A percentile compares a stretch with the other conserved stretches of the same genome.
These are phyloP conservation scores for Daldinia sp. DNA, from an alignment of 2,329 filamentous ascomycete species.

Conservation along the genomic window DNA sequence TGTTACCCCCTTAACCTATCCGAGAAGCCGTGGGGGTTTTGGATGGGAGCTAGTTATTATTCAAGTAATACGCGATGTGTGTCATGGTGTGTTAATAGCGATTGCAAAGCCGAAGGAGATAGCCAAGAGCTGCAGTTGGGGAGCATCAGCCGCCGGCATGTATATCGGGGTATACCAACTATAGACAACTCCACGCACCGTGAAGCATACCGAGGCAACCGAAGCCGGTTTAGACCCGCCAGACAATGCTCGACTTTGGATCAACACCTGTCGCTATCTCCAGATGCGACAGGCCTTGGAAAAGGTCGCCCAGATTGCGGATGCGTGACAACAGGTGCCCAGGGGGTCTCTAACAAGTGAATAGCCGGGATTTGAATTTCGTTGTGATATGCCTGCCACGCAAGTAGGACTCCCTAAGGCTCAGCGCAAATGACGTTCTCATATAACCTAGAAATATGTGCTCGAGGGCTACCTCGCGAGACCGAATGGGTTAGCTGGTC, in stretches of 20 bases:
- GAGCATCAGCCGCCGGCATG: conserved; percentile 25
- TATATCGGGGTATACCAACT: conserved; percentile 10
- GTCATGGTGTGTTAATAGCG: conserved; percentile 16
- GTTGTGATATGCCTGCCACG: conserved; percentile 21
- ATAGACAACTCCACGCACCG: conserved; percentile 1
- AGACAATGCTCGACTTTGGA: conserved; percentile 8
- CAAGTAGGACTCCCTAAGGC: conserved; percentile 11
- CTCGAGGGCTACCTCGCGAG: conserved; percentile 66
- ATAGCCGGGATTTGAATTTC: conserved; percentile 18
- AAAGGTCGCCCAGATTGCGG: conserved; percentile 18
- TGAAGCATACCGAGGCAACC: conserved; percentile 4
- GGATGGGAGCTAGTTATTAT: conserved; percentile 7
- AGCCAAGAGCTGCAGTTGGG: conserved; percentile 23
- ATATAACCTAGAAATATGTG: conserved; percentile 78
- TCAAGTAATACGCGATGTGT: conserved; percentile 6
- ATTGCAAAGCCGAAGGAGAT: conserved; percentile 17
- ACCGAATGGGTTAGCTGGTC: conserved; percentile 20
- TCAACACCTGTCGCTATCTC: conserved; percentile 11
- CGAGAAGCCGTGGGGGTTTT: conserved; percentile 34
- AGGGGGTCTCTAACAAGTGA: background rate
- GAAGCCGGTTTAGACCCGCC: conserved; percentile 17
- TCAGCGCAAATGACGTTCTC: conserved; percentile 63
- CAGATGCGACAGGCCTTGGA: conserved; percentile 12
- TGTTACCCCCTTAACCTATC: conserved; percentile 27
- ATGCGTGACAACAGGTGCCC: conserved; percentile 12